Conservation (phyloP, 345 rosid genomes). For the Lagerstroemia speciosa region DNA sequence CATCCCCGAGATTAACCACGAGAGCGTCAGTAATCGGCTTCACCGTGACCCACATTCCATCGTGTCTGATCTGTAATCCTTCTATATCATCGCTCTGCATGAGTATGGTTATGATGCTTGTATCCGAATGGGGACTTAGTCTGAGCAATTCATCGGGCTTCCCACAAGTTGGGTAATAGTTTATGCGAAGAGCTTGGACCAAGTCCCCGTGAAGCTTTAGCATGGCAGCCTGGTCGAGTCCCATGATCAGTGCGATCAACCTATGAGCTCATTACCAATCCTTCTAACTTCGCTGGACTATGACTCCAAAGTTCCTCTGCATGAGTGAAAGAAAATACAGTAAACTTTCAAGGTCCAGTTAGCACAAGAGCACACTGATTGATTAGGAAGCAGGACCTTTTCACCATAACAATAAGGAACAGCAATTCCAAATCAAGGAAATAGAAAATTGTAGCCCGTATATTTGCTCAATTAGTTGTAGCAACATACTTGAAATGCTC, state of each 20-base stretch:
- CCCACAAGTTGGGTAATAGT: conserved; percentile 13
- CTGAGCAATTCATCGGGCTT: conserved; percentile 18
- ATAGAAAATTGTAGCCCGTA: no score
- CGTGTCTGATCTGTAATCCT: conserved; percentile 21
- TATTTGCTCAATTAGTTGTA: background rate
- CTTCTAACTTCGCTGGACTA: background rate
- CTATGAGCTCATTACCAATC: conserved; percentile 16
- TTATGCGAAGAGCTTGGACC: background rate
- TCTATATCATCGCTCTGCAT: conserved; percentile 12
- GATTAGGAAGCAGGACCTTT: no score
- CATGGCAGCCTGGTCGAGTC: conserved; percentile 17
- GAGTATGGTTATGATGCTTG: conserved; percentile 18
- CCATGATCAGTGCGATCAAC: conserved; percentile 18
- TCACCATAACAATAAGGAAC: no score
- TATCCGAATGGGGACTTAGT: conserved; percentile 20
- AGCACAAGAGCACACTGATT: no score
- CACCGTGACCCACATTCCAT: conserved; percentile 16
- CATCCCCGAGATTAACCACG: conserved; percentile 13
- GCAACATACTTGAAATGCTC: background rate
- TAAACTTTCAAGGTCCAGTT: no score
- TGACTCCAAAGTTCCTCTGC: conserved; percentile 7
- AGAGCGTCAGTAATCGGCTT: conserved; percentile 20
- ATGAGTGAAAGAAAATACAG: no score
- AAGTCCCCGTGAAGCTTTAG: conserved; percentile 4
- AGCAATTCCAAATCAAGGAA: no score